Percentiles rank a stretch among this genome's conserved stretches.
These are phyloP conservation scores for Hypomyces rosellus DNA, from an alignment of 2,329 filamentous ascomycete genomes.

Conservation along the genomic window DNA sequence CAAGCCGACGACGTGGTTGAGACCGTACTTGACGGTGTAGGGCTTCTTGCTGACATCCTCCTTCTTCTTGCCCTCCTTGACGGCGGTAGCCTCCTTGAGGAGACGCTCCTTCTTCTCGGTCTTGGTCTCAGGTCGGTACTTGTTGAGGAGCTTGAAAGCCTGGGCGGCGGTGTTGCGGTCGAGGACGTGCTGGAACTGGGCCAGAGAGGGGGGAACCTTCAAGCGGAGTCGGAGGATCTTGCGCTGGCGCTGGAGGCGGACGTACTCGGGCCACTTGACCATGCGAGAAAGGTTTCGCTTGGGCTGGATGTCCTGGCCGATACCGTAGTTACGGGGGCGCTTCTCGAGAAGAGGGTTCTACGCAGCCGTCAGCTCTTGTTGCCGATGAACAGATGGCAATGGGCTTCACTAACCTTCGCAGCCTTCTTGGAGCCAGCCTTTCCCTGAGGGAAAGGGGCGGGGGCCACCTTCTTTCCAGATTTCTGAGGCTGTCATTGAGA, in stretches of 20 bases:
- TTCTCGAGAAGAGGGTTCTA: conserved; percentile 99
- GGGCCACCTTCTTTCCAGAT: conserved; percentile 93
- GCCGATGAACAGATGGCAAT: neutral
- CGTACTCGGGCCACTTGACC: conserved; percentile 99
- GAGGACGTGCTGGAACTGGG: conserved; percentile 96
- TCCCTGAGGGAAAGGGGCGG: conserved; percentile 91
- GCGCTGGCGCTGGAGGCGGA: conserved; percentile 89
- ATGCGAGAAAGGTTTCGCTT: conserved; percentile 93
- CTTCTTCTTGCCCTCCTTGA: conserved; percentile 99
- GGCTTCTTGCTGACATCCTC: conserved; percentile 99
- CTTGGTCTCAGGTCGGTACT: conserved; percentile 99
- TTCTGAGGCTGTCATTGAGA: conserved; percentile 99
- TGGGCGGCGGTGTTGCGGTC: conserved; percentile 96
- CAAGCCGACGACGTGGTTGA: conserved; percentile 97
- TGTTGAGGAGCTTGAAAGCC: conserved; percentile 99
- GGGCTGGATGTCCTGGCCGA: conserved; percentile 98
- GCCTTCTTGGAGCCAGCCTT: conserved; percentile 93
- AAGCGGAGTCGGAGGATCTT: conserved; percentile 98
- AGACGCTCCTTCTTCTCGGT: conserved; percentile 99
- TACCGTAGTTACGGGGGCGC: conserved; percentile 93
- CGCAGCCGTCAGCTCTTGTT: neutral
- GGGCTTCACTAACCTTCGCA: conserved; percentile 70
- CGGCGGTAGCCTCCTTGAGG: conserved; percentile 93
- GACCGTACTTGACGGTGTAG: conserved; percentile 98
- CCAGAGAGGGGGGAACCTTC: conserved; percentile 95